Conservation (phyloP, 2,329 filamentous ascomycete species). For the Leptographium radiaticola region DNA sequence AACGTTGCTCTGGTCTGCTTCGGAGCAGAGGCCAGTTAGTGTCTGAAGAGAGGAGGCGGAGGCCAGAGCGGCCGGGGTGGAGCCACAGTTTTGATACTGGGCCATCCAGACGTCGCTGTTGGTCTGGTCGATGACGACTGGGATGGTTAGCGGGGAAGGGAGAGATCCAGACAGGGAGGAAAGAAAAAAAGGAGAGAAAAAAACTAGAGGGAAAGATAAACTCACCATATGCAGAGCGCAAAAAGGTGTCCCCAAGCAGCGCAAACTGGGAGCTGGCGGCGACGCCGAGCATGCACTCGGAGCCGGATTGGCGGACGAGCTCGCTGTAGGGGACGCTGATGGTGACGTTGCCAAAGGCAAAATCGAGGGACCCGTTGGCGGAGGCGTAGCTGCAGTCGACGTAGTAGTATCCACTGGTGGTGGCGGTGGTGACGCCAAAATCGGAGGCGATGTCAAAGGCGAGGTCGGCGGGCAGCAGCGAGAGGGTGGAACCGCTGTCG, state of each 20-base stretch:
- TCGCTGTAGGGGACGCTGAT: slow-evolving; percentile 37
- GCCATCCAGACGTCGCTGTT: slow-evolving; percentile 34
- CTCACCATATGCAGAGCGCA: slow-evolving; percentile 39
- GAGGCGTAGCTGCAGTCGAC: slow-evolving; percentile 30
- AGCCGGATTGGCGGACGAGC: slow-evolving; percentile 27
- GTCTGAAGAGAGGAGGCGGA: slow-evolving; percentile 5
- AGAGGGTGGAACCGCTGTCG: slow-evolving; percentile 58
- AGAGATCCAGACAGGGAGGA: too few relatives aligned
- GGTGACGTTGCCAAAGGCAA: slow-evolving; percentile 32
- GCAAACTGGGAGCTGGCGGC: slow-evolving; percentile 31
- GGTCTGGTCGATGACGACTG: slow-evolving; percentile 38
- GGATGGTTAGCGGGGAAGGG: neutral
- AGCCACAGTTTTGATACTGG: slow-evolving; percentile 37
- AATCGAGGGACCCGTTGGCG: slow-evolving; percentile 31
- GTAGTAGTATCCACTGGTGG: slow-evolving; percentile 29
- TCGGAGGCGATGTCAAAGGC: slow-evolving; percentile 34
- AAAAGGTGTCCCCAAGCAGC: slow-evolving; percentile 45
- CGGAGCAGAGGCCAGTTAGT: slow-evolving; percentile 8
- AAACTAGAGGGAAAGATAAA: neutral
- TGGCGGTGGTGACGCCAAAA: slow-evolving; percentile 28
- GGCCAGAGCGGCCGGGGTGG: slow-evolving; percentile 24
- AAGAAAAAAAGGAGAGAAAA: neutral
- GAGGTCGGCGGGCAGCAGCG: slow-evolving; percentile 47
- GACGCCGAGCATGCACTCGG: slow-evolving; percentile 35
- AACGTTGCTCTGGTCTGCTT: neutral